These are phyloP conservation scores for Cytospora piceicola DNA, from an alignment of 2,329 filamentous ascomycete species.

Conservation along the genomic window DNA sequence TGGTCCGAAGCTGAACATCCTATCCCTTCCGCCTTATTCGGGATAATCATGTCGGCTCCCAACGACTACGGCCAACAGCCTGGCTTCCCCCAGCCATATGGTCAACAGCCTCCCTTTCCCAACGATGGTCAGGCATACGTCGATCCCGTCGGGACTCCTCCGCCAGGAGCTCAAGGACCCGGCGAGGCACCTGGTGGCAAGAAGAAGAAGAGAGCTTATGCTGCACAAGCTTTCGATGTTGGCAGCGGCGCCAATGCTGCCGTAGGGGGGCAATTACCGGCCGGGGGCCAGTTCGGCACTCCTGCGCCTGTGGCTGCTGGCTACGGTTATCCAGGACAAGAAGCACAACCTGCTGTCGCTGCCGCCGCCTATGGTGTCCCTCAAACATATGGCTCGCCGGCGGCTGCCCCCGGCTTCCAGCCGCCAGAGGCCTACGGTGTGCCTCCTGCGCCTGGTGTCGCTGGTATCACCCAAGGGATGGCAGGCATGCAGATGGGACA, in stretches of 20 bases:
- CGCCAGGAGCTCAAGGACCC: conserved; percentile 38
- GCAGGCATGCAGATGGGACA: conserved; percentile 82
- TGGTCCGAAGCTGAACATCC: conserved; percentile 34
- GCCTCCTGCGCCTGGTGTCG: conserved; percentile 45
- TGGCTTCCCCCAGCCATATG: conserved; percentile 43
- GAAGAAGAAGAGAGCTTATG: conserved; percentile 95
- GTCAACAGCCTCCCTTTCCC: conserved; percentile 45
- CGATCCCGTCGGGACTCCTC: conserved; percentile 42
- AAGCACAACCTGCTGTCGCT: conserved; percentile 41
- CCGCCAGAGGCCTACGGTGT: conserved; percentile 54
- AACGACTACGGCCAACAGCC: conserved; percentile 59
- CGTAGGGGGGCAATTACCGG: conserved; percentile 51
- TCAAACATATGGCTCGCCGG: conserved; percentile 49
- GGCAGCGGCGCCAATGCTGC: conserved; percentile 81
- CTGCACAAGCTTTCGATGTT: conserved; percentile 92
- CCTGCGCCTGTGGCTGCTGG: conserved; percentile 48
- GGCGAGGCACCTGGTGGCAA: conserved; percentile 53
- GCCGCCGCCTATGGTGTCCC: conserved; percentile 48
- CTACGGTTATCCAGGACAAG: conserved; percentile 65
- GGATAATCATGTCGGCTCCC: conserved; percentile 59
- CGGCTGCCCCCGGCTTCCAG: conserved; percentile 44
- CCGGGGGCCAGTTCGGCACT: conserved; percentile 51
- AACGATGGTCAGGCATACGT: conserved; percentile 44
- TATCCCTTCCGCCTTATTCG: conserved; percentile 31
- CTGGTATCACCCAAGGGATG: conserved; percentile 81